phyloP scores from a whole-genome alignment of 202 grass and related monocot genomes.

The Carex sylvatica region DNA sequence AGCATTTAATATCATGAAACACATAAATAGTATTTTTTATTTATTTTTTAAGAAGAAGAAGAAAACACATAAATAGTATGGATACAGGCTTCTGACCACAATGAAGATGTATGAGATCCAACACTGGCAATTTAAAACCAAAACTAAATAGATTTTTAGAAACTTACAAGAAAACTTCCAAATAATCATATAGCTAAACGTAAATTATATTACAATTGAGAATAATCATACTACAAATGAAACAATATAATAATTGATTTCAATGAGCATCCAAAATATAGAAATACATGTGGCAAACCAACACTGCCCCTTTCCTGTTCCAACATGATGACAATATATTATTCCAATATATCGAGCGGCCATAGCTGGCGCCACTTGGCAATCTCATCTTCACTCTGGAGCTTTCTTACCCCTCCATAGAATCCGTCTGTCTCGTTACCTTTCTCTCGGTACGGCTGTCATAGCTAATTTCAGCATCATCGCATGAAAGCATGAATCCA shows the following conservation, averaged over 20 bases:
- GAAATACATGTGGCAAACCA: background rate
- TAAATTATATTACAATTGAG: conserved; percentile 22
- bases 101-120: background rate
- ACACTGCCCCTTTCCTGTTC: background rate
- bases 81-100: background rate
- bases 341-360: conserved; percentile 86
- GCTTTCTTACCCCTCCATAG: conserved; percentile 85
- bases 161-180: conserved; percentile 6
- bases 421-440: conserved; percentile 87
- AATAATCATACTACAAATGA: conserved; percentile 8
- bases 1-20: background rate
- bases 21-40: background rate
- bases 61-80: background rate
- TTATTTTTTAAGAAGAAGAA: no score
- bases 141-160: background rate
- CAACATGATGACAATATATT: background rate
- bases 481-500: conserved; percentile 98
- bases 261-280: conserved; percentile 4
- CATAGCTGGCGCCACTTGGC: conserved; percentile 80
- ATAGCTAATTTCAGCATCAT: conserved; percentile 95
- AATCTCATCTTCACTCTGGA: conserved; percentile 60
- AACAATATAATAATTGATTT: conserved; percentile 20
- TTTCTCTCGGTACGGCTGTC: conserved; percentile 71
- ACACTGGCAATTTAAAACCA: background rate
- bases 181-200: background rate